Conservation (phyloP, 805 yeast genomes). For the Torulaspora maleeae region DNA sequence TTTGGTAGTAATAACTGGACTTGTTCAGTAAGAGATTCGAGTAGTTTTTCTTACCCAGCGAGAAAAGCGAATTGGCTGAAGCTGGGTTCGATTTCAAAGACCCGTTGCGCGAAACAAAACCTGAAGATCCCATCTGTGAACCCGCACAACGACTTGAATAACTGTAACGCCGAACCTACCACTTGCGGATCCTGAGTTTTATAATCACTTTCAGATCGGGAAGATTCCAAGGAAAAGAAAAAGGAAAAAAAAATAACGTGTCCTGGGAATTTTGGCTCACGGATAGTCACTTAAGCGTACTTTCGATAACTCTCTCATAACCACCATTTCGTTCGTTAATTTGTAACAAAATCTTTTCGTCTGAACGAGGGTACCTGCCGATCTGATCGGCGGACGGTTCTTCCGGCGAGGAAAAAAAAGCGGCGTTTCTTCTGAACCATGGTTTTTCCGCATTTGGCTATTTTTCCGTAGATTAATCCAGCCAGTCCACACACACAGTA, state of each 20-base stretch:
- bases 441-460: neutral
- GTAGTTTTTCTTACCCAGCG: conserved; percentile 20
- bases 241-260: neutral
- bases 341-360: neutral
- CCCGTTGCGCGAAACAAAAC: conserved; percentile 8
- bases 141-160: conserved; percentile 1
- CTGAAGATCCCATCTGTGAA: conserved; percentile 7
- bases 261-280: neutral
- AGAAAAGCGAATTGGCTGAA: conserved; percentile 29
- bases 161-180: neutral
- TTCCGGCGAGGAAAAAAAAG: conserved; percentile 6
- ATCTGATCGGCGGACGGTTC: conserved; percentile 2
- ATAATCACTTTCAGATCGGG: conserved; percentile 1
- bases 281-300: neutral
- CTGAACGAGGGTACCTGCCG: neutral
- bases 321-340: too few relatives aligned
- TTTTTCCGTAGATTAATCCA: neutral
- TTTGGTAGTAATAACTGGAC: conserved; percentile 14
- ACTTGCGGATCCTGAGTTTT: neutral
- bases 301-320: neutral
- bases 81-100: conserved; percentile 14
- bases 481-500: too few relatives aligned
- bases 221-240: neutral
- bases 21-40: conserved; percentile 19
- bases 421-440: neutral